Evolutionary conservation across 331 rosid species (phyloP).

Genomic region (Cydonia oblonga): DNA sequence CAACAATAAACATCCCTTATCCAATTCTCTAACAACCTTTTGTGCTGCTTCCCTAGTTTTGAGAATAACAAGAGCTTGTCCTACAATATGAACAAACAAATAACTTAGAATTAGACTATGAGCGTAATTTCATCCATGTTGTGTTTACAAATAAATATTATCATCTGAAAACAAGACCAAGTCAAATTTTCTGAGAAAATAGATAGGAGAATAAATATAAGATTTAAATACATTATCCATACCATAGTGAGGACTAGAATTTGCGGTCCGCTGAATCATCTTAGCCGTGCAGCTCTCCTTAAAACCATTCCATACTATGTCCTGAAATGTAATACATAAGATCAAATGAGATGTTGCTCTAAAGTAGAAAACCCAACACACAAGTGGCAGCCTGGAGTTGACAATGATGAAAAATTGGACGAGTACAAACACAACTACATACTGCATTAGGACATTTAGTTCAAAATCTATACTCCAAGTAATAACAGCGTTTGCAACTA

Average conservation of each 20-base stretch:
- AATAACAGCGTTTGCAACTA: background rate
- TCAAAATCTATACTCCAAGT: background rate
- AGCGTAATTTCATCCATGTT: background rate
- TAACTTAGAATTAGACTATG: background rate
- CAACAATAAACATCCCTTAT: slow-evolving; percentile 55
- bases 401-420: background rate
- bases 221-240: background rate
- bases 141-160: background rate
- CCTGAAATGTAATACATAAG: slow-evolving; percentile 29
- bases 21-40: slow-evolving; percentile 40
- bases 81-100: slow-evolving; percentile 31
- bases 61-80: slow-evolving; percentile 80
- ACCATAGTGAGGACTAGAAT: slow-evolving; percentile 71
- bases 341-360: background rate
- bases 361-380: background rate
- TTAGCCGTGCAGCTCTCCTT: slow-evolving; percentile 57
- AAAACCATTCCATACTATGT: slow-evolving; percentile 52
- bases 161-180: background rate
- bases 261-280: slow-evolving; percentile 53
- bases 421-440: background rate
- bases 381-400: background rate
- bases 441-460: background rate
- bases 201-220: background rate
- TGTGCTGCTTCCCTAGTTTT: slow-evolving; percentile 54
- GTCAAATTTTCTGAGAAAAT: background rate